Evolutionary conservation across 1,284 basidiomycete genomes (phyloP).

Genomic region (Laetiporus sulphureus): DNA sequence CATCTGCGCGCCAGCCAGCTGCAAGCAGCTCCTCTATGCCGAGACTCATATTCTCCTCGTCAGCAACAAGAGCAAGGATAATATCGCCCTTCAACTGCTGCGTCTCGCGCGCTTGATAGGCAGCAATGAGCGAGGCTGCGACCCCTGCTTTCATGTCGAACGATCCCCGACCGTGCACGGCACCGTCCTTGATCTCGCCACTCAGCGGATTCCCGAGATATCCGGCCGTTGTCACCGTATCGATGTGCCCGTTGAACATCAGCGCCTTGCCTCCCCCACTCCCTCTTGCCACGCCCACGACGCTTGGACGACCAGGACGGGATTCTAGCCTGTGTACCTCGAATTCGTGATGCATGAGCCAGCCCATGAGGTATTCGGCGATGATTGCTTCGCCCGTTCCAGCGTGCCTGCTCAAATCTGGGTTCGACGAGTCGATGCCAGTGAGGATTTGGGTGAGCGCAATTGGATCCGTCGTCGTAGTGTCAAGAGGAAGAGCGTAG

Average conservation of each 20-base stretch:
- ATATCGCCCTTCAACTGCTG: conserved; percentile 1
- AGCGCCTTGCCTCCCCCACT: conserved; percentile 5
- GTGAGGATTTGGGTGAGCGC: conserved; percentile 10
- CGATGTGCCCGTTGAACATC: conserved; percentile 10
- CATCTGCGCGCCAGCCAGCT: conserved; percentile 9
- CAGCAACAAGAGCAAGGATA: conserved; percentile 8
- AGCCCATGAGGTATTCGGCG: conserved; percentile 7
- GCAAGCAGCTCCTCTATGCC: conserved; percentile 8
- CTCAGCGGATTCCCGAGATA: conserved; percentile 7
- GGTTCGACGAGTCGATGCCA: conserved; percentile 9
- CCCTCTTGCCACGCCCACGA: conserved; percentile 6
- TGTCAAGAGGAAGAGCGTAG: conserved; percentile 4
- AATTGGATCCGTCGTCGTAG: conserved; percentile 8
- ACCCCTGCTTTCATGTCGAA: conserved; percentile 11
- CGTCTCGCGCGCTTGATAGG: conserved; percentile 3
- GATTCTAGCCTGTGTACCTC: conserved; percentile 7
- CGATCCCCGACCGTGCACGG: conserved; percentile 7
- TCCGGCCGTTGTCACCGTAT: conserved; percentile 9
- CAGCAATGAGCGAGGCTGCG: conserved; percentile 9
- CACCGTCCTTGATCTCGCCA: conserved; percentile 5
- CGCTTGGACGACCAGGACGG: conserved; percentile 3
- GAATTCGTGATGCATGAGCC: conserved; percentile 9
- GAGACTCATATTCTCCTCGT: conserved; percentile 9
- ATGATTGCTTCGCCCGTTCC: conserved; percentile 7
- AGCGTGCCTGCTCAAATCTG: conserved; percentile 5